Percentiles rank a stretch among this genome's conserved stretches.
Conservation (phyloP, 1,284 basidiomycete species). For the Pulveroboletus sp. region DNA sequence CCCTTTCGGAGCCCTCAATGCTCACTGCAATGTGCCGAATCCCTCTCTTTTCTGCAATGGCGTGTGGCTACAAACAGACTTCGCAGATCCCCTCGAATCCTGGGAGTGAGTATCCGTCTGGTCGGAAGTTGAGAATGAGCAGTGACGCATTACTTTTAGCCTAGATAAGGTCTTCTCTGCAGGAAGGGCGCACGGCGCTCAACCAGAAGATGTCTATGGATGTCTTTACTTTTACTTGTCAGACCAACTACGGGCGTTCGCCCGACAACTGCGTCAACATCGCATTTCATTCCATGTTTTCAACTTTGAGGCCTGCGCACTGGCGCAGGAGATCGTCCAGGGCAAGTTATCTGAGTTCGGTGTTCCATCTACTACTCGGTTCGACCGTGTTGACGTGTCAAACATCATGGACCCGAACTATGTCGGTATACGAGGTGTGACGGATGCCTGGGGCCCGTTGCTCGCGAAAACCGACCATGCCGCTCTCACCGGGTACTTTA, state of each 20-base stretch:
- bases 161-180: conserved; percentile 31
- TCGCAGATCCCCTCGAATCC: conserved; percentile 41
- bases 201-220: conserved; percentile 45
- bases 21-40: conserved; percentile 43
- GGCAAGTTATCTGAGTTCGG: conserved; percentile 17
- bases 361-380: conserved; percentile 29
- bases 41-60: conserved; percentile 41
- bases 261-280: conserved; percentile 35
- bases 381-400: conserved; percentile 48
- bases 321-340: conserved; percentile 26
- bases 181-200: conserved; percentile 40
- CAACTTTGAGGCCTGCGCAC: conserved; percentile 27
- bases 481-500: conserved; percentile 45
- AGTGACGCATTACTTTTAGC: conserved; percentile 13
- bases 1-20: conserved; percentile 44
- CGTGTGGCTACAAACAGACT: conserved; percentile 41
- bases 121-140: background rate
- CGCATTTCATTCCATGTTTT: conserved; percentile 37
- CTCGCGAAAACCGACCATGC: conserved; percentile 33
- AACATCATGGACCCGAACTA: conserved; percentile 47
- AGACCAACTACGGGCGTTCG: conserved; percentile 40
- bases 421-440: conserved; percentile 37
- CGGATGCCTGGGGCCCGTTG: conserved; percentile 40
- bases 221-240: conserved; percentile 49
- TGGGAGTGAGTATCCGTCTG: conserved; percentile 42